phyloP scores from a whole-genome alignment of 331 rosid species.

The Quercus tomentella region DNA sequence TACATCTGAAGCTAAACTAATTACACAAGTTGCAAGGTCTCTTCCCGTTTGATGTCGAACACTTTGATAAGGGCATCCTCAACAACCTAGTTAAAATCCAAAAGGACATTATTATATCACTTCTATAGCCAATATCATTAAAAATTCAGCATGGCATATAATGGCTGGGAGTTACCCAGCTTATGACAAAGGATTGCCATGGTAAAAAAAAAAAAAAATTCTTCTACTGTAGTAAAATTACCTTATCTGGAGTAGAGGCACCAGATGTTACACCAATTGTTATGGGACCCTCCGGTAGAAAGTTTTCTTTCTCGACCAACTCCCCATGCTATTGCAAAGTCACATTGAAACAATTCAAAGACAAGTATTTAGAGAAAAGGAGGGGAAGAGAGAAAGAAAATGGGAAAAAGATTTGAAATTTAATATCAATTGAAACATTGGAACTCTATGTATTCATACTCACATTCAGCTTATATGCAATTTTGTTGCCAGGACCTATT shows the following conservation, averaged over 20 bases:
- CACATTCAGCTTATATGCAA: conserved; percentile 75
- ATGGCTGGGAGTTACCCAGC: background rate
- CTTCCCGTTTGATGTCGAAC: conserved; percentile 79
- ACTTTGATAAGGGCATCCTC: conserved; percentile 81
- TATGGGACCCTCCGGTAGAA: conserved; percentile 78
- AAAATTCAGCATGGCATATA: background rate
- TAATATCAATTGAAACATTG: background rate
- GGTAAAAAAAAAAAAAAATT: background rate
- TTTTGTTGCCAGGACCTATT: conserved; percentile 94
- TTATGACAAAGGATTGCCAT: background rate
- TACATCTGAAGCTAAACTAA: conserved; percentile 15
- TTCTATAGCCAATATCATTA: background rate
- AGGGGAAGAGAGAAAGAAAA: background rate
- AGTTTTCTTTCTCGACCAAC: conserved; percentile 88
- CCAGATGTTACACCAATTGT: conserved; percentile 91
- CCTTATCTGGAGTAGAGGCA: conserved; percentile 99
- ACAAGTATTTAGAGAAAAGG: background rate
- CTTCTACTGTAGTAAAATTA: conserved; percentile 19
- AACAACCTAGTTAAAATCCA: conserved; percentile 54
- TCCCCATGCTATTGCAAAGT: conserved; percentile 73
- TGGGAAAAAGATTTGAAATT: background rate
- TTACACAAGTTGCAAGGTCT: conserved; percentile 57
- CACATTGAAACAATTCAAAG: background rate
- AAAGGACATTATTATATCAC: background rate
- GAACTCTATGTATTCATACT: conserved; percentile 23